Conservation (phyloP, 345 rosid genomes). For the Lepidium africanum region DNA sequence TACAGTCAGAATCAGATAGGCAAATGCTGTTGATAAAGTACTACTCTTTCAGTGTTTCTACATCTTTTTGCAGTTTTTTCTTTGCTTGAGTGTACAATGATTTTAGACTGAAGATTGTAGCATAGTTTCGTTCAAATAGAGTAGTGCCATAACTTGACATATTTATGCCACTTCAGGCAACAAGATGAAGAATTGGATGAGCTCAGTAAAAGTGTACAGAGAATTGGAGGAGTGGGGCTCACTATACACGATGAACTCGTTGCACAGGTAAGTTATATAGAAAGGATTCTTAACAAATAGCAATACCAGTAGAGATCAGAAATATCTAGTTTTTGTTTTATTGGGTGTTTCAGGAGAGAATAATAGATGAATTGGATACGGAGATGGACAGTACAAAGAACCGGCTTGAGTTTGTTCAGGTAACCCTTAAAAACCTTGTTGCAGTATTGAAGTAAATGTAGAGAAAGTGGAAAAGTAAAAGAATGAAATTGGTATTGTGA, state of each 20-base stretch:
- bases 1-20: conserved; percentile 90
- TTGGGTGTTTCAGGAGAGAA: conserved; percentile 59
- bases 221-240: conserved; percentile 93
- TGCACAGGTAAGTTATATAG: conserved; percentile 50
- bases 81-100: not conserved
- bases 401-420: conserved; percentile 98
- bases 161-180: conserved; percentile 44
- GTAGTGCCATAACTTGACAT: not conserved
- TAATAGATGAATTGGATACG: conserved; percentile 63
- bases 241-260: conserved; percentile 95
- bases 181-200: conserved; percentile 97
- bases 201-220: conserved; percentile 83
- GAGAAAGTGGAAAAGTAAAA: not conserved
- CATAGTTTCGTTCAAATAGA: not conserved
- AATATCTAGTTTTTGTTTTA: not conserved
- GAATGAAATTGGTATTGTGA: conserved; percentile 5
- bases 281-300: not conserved
- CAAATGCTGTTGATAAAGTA: conserved; percentile 94
- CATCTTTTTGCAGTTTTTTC: not conserved
- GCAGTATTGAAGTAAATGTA: not conserved
- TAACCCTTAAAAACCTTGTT: conserved; percentile 4
- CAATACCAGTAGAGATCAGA: not conserved
- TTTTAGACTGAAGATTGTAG: not conserved
- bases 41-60: conserved; percentile 3
- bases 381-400: conserved; percentile 94